These are phyloP conservation scores for Lactarius sanguifluus DNA, from an alignment of 768 basidiomycete genomes.

Conservation along the genomic window DNA sequence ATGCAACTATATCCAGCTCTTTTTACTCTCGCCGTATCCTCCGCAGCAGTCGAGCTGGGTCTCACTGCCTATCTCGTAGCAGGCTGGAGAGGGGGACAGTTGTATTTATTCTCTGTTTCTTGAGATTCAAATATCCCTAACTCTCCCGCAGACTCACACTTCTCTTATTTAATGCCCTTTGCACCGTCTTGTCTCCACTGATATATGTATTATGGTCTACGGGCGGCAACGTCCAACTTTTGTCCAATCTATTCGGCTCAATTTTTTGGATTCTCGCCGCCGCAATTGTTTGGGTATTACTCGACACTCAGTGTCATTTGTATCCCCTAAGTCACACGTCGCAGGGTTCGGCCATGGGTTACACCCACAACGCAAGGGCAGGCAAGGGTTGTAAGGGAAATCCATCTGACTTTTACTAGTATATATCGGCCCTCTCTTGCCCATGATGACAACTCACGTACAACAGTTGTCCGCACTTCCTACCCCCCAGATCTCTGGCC, in stretches of 20 bases:
- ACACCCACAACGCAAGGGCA: slow-evolving; percentile 49
- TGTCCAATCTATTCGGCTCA: slow-evolving; percentile 78
- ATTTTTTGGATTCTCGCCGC: slow-evolving; percentile 71
- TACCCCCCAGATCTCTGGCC: slow-evolving; percentile 72
- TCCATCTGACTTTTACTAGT: background rate
- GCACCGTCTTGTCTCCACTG: slow-evolving; percentile 71
- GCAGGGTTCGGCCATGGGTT: slow-evolving; percentile 65
- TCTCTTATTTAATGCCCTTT: slow-evolving; percentile 63
- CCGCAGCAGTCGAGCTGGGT: slow-evolving; percentile 69
- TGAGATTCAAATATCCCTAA: slow-evolving; percentile 44
- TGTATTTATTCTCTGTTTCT: slow-evolving; percentile 13
- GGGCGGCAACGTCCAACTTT: slow-evolving; percentile 60
- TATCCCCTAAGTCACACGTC: slow-evolving; percentile 14
- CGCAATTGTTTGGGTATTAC: slow-evolving; percentile 61
- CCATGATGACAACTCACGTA: background rate
- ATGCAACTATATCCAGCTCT: slow-evolving; percentile 37
- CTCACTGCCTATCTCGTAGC: slow-evolving; percentile 68
- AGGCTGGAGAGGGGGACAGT: background rate
- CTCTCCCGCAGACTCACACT: slow-evolving; percentile 47
- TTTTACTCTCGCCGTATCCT: slow-evolving; percentile 58
- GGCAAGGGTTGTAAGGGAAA: slow-evolving; percentile 3
- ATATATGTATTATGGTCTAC: slow-evolving; percentile 73
- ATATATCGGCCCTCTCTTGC: slow-evolving; percentile 5
- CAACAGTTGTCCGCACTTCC: slow-evolving; percentile 62
- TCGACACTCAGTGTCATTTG: background rate